Base-by-base conservation (phyloP, 768 basidiomycete species). In the Leucosporidium creatinivorum region DNA sequence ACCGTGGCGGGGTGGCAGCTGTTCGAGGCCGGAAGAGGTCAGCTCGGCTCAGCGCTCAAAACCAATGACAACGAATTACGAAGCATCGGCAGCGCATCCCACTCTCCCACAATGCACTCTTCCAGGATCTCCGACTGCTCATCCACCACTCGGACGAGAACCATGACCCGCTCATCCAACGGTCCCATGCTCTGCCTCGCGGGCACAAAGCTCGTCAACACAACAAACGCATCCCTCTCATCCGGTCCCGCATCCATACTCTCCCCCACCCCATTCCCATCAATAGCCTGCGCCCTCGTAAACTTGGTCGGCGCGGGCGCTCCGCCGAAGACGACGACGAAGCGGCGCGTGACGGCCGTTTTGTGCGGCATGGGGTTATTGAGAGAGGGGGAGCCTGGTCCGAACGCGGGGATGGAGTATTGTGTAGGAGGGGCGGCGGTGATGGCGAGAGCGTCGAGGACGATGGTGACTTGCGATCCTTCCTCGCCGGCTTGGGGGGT, bases 151-250 rank as follows among this genome's bases (percentile, higher is more conserved):
- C 39, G 23, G 1, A 71, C 66, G 13, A 50, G 17, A 18, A 71
- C 66, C 59, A 62, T 54, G 8, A 67, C 52, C 19, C 63, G 47
- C 50, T 71, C 69, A 9, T 58, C 63, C 5, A 26, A 17, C 25
- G 51, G 21, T 2, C 63, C 65, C 70, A 72, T 72, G 12, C 13
- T 7, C 1, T 28, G 10, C 33, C 70, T 47, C 25, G 54, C 21
- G 1, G 70, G 70, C 18, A 63, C 62, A 30, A 69, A 69, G n/a
- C 67, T 64, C 50, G 70, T 66, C 58, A 72, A 26, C 3, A 72
- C 65, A 18, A 72, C 70, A 19, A 72, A 72, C 28, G 70, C 67
- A 17, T 72, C 70, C 15, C 58, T 59, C 56, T 63, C 65, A 33
- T 62, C 52, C 49, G 50, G 57, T 12, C 70, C 70, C 23, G 61